Evolutionary conservation across 2,329 filamentous ascomycete genomes (phyloP), one percentile per base, ranked within the genome.

Genomic region (Claviceps maximensis): DNA sequence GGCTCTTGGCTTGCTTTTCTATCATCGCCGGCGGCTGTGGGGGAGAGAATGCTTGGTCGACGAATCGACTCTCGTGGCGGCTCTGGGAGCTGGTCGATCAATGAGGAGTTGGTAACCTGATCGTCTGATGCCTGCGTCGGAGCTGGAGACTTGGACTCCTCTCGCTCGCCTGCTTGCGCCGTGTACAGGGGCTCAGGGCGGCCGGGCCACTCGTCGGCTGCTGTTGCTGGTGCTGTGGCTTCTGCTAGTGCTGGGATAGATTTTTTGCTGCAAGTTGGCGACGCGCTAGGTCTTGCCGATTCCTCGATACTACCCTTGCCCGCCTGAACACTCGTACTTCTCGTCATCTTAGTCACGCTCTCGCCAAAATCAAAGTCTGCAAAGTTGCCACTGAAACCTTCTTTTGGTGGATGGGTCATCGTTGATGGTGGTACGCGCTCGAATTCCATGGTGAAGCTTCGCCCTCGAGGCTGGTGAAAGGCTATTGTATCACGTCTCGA

Each of bases 401-500:
- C 68, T 51, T 58, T 61, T 38, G 58, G 62, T 3, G 57, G 54
- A 8, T 56, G 53, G 44, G 56, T 58, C 49, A 56, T 54, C 9
- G 58, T 56, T 44, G 60, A 54, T 42, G 54, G 53, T 12, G 57
- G 55, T n/a, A 51, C 47, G 25, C 57, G 55, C 12, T 63, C 60
- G n/a, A 62, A 56, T 5, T 57, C 71, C 65, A 74, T 73, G 4
- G 72, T 71, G 52, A 78, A 66, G 58, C 77, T 80, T 47, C 69
- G 67, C 38, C 73, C 68, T 21, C 71, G 67, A 2, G 74, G 68
- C 0, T 70, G 67, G 56, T 69, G 69, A 21, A 75, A 70, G 0
- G 73, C 73, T 15, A 76, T 58, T 1, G 75, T 77, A 45, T 80
- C 75, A 33, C 76, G 73, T 60, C 73, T 75, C 3, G 76, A 74